Evolutionary conservation across 2,329 filamentous ascomycete genomes (phyloP), one percentile per base, ranked within the genome.

Genomic region (Nakataea oryzae): DNA sequence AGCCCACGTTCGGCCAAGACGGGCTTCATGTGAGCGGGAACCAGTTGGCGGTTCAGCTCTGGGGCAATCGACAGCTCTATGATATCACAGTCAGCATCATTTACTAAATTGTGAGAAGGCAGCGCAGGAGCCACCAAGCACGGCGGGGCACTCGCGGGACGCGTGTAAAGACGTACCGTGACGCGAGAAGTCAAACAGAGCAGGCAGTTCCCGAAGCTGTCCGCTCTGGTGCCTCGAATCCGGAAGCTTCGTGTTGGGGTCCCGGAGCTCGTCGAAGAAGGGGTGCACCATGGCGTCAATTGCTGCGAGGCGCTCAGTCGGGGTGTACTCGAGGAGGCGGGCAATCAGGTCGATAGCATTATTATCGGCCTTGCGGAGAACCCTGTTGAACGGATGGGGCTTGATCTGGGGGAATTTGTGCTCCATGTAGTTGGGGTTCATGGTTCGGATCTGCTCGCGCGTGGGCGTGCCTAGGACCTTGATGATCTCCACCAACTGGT

Each of bases 381-480:
- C 95, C 85, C 97, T 97, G 79, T 90, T 96, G 82, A 99, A 99
- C 30, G 95, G 95, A 73, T 99, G 95, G 63, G 95, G 95, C 81
- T 99, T 99, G 81, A 99, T 99, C 77, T 99, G 95, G 58, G 95
- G 95, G 78, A 99, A 99, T 80, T 97, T 97, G 81, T 99, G 95
- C 79, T 99, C 95, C 95, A 99, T 99, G 78, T 99, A 99, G 78
- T 99, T 99, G 64, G 95, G 95, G 77, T 99, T 99, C 95, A 99
- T 99, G 67, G 95, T 99, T 69, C 95, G 90, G 72, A 99, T 99
- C 77, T 99, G 95, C 75, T 99, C 95, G 67, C 95, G 86, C 47
- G 95, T 97, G 24, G 95, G 95, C 24, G 95, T 99, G 64, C 95
- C 95, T 64, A 99, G 81, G 61, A 99, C 93, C 79, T 99, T 99